Conservation (phyloP, 2,329 filamentous ascomycete species). For the Mycosphaerella arachidis region DNA sequence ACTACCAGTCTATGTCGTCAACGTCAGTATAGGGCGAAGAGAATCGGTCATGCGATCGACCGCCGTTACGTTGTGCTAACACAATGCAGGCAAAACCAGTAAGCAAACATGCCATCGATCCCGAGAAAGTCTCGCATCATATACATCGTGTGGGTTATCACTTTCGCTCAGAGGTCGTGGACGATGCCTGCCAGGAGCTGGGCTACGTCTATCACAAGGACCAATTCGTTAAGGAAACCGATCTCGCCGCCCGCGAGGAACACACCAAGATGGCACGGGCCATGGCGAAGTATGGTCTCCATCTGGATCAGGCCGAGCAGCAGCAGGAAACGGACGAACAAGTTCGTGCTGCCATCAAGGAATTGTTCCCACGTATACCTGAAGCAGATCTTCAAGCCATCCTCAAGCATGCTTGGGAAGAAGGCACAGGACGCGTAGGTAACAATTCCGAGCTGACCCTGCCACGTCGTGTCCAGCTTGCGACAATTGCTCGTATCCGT, state of each 20-base stretch:
- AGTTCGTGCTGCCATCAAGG: constrained; percentile 55
- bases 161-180: constrained; percentile 57
- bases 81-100: constrained; percentile 19
- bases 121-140: constrained; percentile 50
- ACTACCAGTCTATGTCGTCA: constrained; percentile 54
- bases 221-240: constrained; percentile 26
- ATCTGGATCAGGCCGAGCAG: constrained; percentile 16
- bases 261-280: constrained; percentile 31
- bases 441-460: constrained; percentile 52
- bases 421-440: constrained; percentile 56
- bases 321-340: constrained; percentile 43
- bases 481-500: constrained; percentile 58
- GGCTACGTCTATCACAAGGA: constrained; percentile 37
- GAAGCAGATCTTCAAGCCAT: constrained; percentile 54
- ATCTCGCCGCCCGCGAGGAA: constrained; percentile 21
- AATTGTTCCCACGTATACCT: constrained; percentile 61
- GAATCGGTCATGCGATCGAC: background rate
- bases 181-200: constrained; percentile 52
- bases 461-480: constrained; percentile 56
- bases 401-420: constrained; percentile 57
- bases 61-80: constrained; percentile 5
- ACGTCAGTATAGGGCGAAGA: constrained; percentile 45
- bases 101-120: constrained; percentile 19
- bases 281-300: constrained; percentile 34
- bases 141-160: constrained; percentile 60